A percentile compares a stretch with the other conserved stretches of the same genome.
Conservation (phyloP, 805 yeast genomes). For the Hanseniaspora lachancei region DNA sequence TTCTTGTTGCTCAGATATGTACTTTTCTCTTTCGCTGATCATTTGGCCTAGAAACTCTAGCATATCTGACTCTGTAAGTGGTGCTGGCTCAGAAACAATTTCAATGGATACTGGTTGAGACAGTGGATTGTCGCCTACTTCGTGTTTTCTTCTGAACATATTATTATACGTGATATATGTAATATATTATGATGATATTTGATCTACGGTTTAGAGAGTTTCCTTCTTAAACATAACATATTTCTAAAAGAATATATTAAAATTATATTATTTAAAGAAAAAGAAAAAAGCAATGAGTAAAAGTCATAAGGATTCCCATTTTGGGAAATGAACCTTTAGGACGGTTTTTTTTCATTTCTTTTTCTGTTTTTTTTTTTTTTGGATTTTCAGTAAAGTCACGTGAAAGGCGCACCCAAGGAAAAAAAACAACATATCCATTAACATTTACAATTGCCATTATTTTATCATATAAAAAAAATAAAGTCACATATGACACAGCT, state of each 20-base stretch:
- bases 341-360: no score
- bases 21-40: constrained; percentile 12
- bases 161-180: not conserved
- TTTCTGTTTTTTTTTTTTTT: no score
- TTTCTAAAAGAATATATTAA: not conserved
- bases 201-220: no score
- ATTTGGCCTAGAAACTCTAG: constrained; percentile 9
- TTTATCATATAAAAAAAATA: no score
- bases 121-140: constrained; percentile 13
- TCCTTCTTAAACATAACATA: not conserved
- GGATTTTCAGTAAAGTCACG: no score
- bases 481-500: no score
- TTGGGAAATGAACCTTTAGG: not conserved
- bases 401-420: no score
- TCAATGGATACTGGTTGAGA: constrained; percentile 11
- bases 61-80: constrained; percentile 9
- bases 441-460: no score
- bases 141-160: constrained; percentile 13
- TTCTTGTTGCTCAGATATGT: constrained; percentile 9
- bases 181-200: not conserved
- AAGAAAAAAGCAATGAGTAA: not conserved
- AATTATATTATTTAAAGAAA: not conserved
- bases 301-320: not conserved
- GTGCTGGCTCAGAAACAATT: not conserved
- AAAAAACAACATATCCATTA: no score